Conservation (phyloP, 208 protist genomes). For the Naegleria gruberi region DNA sequence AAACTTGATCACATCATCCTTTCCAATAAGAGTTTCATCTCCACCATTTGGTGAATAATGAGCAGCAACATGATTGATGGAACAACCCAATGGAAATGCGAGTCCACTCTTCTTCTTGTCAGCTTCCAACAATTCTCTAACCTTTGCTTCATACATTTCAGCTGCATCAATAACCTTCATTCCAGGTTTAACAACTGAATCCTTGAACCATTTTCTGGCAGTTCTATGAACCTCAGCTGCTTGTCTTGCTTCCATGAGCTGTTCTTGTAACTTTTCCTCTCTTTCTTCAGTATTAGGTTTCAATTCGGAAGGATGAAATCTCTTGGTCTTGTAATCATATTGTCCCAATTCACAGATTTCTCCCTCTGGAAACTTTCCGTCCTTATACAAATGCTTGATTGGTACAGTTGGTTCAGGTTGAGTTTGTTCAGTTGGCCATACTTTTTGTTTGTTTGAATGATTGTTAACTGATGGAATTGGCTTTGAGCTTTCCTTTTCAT, state of each 20-base stretch:
- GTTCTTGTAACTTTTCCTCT: neutral
- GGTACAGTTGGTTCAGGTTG: neutral
- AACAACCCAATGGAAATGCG: conserved; percentile 74
- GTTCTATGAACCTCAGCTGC: conserved; percentile 80
- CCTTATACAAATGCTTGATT: neutral
- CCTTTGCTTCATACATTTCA: conserved; percentile 74
- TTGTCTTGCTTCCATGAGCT: conserved; percentile 43
- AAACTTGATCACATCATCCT: conserved; percentile 92
- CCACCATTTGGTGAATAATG: conserved; percentile 95
- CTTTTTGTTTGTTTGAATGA: too few species aligned
- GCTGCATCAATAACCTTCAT: conserved; percentile 75
- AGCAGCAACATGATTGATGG: conserved; percentile 91
- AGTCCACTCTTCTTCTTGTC: conserved; percentile 68
- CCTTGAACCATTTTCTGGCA: conserved; percentile 67
- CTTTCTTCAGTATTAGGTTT: conserved; percentile 30
- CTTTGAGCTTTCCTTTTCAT: too few species aligned
- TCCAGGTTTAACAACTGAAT: conserved; percentile 75
- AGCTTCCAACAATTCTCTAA: conserved; percentile 68
- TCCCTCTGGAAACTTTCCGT: neutral
- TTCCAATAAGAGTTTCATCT: conserved; percentile 77
- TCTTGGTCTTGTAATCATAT: conserved; percentile 75
- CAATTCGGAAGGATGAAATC: conserved; percentile 86
- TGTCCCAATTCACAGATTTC: neutral
- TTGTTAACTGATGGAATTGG: too few species aligned
- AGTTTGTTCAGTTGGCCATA: too few species aligned